Base-by-base conservation (phyloP, 2,329 filamentous ascomycete genomes). In the Monilinia fructigena region DNA sequence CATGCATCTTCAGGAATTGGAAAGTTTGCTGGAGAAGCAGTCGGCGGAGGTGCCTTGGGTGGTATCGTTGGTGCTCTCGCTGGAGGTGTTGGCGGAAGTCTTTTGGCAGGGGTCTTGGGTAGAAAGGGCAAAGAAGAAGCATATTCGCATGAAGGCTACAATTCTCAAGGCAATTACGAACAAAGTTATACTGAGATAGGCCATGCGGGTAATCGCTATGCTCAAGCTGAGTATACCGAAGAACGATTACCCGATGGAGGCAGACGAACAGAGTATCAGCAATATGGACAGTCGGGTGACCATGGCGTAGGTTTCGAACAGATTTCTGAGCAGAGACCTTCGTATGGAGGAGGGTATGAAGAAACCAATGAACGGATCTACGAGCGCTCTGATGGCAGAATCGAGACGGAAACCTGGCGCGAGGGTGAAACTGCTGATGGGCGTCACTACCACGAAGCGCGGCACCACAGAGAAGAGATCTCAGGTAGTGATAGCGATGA, bases 41-140 rank as follows among this genome's bases (percentile, higher is more conserved):
- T 86, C 59, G 86, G 86, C 55, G 87, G 87, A 58, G 86, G 88
- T 60, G 85, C 85, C 14, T 76, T 92, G 1, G 89, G 90, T 40
- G 88, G 89, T 31, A 79, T 96, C 54, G 81, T 96, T 16, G 89
- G 88, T 65, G 86, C 88, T 38, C 78, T 90, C 45, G 89, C 90
- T 38, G 84, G 85, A 53, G 87, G 85, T 45, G 76, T 90, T 31
- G 89, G 90, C 40, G 84, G 84, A 47, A 86, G 85, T 50, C 79
- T 93, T 20, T 83, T 96, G 11, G 85, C 87, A 14, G 83, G 84
- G 16, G 83, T 83, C 18, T 84, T 89, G 63, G 80, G 82, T 66
- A 77, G 81, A 47, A 79, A 53, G 38, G 66, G 70, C 12, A 66
- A 72, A 20, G 54, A 84, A 45, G 80, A 86, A 55, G 86, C 82